Conservation (phyloP, 2,329 filamentous ascomycete species). For the Colletotrichum magnum region DNA sequence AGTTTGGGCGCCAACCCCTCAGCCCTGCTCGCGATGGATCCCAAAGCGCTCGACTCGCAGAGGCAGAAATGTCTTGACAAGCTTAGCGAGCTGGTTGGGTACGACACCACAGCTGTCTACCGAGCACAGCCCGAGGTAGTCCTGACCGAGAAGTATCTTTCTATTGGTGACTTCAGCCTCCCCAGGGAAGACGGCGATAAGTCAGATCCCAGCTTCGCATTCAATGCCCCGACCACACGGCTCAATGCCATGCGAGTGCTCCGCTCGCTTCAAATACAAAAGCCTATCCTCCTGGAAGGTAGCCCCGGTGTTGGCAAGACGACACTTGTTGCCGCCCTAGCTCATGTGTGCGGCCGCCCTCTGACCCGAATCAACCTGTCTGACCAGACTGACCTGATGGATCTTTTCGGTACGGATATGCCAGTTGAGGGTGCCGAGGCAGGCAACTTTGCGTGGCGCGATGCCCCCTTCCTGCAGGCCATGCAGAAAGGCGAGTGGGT, state of each 20-base stretch:
- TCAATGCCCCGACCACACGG: conserved; percentile 90
- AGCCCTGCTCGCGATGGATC: conserved; percentile 81
- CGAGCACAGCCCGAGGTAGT: conserved; percentile 71
- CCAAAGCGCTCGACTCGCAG: conserved; percentile 78
- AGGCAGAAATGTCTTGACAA: conserved; percentile 80
- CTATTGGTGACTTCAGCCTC: conserved; percentile 83
- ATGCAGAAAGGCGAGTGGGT: conserved; percentile 99
- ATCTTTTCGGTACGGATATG: conserved; percentile 96
- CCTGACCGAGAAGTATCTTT: conserved; percentile 67
- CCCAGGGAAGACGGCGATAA: conserved; percentile 63
- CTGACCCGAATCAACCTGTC: conserved; percentile 96
- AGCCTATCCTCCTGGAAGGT: conserved; percentile 94
- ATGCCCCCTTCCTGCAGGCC: conserved; percentile 93
- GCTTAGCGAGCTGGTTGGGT: conserved; percentile 75
- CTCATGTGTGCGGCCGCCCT: conserved; percentile 82
- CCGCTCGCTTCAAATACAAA: conserved; percentile 87
- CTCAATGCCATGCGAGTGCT: conserved; percentile 92
- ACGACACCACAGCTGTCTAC: conserved; percentile 77
- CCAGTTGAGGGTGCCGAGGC: conserved; percentile 93
- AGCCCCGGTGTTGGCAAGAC: conserved; percentile 99
- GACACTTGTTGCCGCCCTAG: conserved; percentile 88
- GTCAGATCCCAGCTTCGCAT: conserved; percentile 76
- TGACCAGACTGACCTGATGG: conserved; percentile 97
- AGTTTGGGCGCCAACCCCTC: conserved; percentile 96
- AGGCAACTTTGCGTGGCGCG: conserved; percentile 94